Base-by-base conservation (phyloP, 768 basidiomycete genomes). In the Boletus vinaceobasis region DNA sequence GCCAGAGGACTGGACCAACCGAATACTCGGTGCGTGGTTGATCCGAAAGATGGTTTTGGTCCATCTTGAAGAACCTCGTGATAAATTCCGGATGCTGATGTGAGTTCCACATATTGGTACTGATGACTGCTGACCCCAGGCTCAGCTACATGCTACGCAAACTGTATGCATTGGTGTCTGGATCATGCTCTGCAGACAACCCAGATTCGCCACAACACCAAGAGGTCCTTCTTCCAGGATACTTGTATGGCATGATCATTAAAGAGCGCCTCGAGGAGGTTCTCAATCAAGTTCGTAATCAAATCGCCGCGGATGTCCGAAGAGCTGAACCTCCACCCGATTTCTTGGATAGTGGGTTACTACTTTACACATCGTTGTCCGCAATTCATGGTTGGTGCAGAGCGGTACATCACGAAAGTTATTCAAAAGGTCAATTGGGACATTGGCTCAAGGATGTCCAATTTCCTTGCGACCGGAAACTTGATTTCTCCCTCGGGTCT, bases 201-300 rank as follows among this genome's bases (percentile, higher is more conserved):
- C 95, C 97, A 5, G 97, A 99, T 79, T 98, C 95, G 1, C 94
- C 97, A 55, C 96, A 98, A 68, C 92, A 98, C 66, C 97, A 99
- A 70, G 97, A 99, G 67, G 93, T 96, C 44, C 80, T 99, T 13
- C 83, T 98, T 6, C 97, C 97, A 1, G 97, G 97, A 31, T 84
- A 77, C 60, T 71, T 99, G 23, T 98, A 97, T 68, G 87, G 86
- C 46, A 98, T 96, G 91, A 97, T 98, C 65, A 90, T 99, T 76
- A 98, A 97, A 73, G 97, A 99, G 71, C 85, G 91, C 56, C 79
- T 98, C 56, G 96, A 98, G 61, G 97, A 98, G 69, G 85, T 85
- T 23, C 73, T 98, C 47, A 87, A 81, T 60, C 79, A 80, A 62
- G 82, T 90, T 65, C 82, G 89, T 48, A 76, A 74, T 53, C 86